Conservation (phyloP, 495 filamentous ascomycete species). For the Hypoxylon trugodes region DNA sequence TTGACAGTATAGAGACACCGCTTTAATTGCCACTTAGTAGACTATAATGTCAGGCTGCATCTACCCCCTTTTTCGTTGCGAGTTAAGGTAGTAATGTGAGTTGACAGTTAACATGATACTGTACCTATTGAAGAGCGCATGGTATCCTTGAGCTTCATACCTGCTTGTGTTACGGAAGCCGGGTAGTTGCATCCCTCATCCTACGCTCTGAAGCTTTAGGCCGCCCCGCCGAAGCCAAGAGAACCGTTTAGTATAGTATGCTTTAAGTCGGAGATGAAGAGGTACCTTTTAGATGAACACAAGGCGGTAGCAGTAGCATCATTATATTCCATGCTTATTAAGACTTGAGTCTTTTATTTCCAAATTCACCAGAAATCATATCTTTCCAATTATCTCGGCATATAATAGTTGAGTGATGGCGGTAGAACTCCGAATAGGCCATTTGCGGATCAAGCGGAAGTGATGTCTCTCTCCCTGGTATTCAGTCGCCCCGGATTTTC, state of each 20-base stretch:
- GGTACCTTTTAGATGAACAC: background rate
- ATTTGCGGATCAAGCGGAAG: conserved; percentile 16
- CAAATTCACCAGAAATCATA: too few species aligned
- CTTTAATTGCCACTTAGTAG: conserved; percentile 15
- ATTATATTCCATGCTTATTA: too few species aligned
- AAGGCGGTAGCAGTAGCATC: background rate
- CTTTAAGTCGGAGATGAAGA: background rate
- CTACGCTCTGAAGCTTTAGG: conserved; percentile 9
- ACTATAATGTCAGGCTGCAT: conserved; percentile 20
- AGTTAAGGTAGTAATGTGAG: conserved; percentile 4
- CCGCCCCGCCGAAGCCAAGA: background rate
- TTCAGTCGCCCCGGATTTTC: conserved; percentile 12
- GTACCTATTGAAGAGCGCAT: conserved; percentile 10
- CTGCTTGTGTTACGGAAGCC: background rate
- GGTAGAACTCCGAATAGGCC: conserved; percentile 5
- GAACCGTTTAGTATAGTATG: background rate
- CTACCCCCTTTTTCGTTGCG: conserved; percentile 7
- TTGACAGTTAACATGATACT: background rate
- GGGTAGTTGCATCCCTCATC: background rate
- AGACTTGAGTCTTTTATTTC: too few species aligned
- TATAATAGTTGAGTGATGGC: conserved; percentile 13
- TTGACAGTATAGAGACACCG: background rate
- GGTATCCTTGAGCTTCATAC: background rate
- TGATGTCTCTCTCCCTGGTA: conserved; percentile 10
- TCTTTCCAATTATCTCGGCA: too few species aligned